phyloP scores from a whole-genome alignment of 1,139 yeast species.

The Taiozyma onychis region DNA sequence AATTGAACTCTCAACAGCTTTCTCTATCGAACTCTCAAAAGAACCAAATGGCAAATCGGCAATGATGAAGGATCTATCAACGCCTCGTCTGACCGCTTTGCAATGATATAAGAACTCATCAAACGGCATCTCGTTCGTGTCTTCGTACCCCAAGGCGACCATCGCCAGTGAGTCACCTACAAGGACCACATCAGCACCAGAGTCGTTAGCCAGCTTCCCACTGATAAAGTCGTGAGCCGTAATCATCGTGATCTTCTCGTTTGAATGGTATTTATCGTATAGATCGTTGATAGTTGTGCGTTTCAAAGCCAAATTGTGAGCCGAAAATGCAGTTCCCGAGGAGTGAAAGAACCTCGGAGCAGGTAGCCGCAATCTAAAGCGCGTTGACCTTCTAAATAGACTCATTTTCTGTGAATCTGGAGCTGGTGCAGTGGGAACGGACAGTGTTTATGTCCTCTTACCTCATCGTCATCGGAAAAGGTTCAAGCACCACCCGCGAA shows the following conservation, averaged over 20 bases:
- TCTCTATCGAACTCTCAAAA: slow-evolving; percentile 58
- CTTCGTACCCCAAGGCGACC: slow-evolving; percentile 80
- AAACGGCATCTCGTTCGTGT: slow-evolving; percentile 67
- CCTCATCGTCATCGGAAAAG: not conserved
- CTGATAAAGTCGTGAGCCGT: slow-evolving; percentile 90
- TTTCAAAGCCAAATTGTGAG: not conserved
- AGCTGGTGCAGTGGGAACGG: not conserved
- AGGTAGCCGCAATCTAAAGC: not conserved
- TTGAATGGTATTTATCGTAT: slow-evolving; percentile 32
- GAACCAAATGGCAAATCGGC: slow-evolving; percentile 91
- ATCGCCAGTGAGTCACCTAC: slow-evolving; percentile 93
- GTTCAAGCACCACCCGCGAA: not conserved
- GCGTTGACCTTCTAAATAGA: not conserved
- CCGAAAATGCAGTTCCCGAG: not conserved
- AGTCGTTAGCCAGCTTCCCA: slow-evolving; percentile 62
- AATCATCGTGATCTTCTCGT: slow-evolving; percentile 61
- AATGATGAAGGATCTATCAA: slow-evolving; percentile 57
- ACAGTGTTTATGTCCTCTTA: not conserved
- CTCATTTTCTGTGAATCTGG: not conserved
- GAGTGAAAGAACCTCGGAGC: not conserved
- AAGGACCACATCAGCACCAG: slow-evolving; percentile 64
- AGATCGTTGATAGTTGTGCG: slow-evolving; percentile 35
- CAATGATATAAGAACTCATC: slow-evolving; percentile 74
- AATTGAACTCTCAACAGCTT: slow-evolving; percentile 64
- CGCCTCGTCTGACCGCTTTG: slow-evolving; percentile 71